Conservation (phyloP, 805 yeast species). For the Yarrowia porcina region DNA sequence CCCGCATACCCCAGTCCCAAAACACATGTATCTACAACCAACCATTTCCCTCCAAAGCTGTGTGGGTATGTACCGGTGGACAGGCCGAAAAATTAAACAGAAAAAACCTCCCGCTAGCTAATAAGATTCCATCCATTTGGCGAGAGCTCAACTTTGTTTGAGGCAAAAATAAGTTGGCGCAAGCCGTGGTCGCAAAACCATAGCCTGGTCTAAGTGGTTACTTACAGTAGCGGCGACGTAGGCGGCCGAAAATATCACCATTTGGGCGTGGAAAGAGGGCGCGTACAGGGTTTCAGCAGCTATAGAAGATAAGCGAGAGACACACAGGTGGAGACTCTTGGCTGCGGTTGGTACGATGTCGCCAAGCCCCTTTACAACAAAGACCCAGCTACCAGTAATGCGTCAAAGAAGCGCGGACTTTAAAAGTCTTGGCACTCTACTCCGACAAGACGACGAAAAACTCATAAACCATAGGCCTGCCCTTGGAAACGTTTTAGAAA, state of each 20-base stretch:
- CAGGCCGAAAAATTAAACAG: neutral
- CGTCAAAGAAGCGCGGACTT: conserved; percentile 19
- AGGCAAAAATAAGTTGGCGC: conserved; percentile 12
- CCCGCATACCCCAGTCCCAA: neutral
- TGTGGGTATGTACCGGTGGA: no score
- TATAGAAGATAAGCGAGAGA: neutral
- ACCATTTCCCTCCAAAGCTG: neutral
- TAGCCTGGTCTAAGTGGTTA: neutral
- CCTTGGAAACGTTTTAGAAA: neutral
- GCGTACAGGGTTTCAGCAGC: neutral
- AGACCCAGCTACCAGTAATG: neutral
- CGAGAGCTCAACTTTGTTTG: neutral
- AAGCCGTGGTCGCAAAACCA: conserved; percentile 7
- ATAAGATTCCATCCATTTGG: conserved; percentile 2
- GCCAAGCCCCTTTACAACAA: conserved; percentile 2
- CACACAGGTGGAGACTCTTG: conserved; percentile 4
- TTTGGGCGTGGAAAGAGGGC: neutral
- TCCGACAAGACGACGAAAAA: neutral
- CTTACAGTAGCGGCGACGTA: neutral
- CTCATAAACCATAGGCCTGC: neutral
- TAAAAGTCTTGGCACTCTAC: conserved; percentile 18
- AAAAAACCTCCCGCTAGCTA: neutral
- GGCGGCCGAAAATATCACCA: neutral
- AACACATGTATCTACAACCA: neutral
- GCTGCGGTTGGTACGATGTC: neutral